Evolutionary conservation across 768 basidiomycete genomes (phyloP), one percentile per base, ranked within the genome.

Genomic region (Agaricus subrufescens): DNA sequence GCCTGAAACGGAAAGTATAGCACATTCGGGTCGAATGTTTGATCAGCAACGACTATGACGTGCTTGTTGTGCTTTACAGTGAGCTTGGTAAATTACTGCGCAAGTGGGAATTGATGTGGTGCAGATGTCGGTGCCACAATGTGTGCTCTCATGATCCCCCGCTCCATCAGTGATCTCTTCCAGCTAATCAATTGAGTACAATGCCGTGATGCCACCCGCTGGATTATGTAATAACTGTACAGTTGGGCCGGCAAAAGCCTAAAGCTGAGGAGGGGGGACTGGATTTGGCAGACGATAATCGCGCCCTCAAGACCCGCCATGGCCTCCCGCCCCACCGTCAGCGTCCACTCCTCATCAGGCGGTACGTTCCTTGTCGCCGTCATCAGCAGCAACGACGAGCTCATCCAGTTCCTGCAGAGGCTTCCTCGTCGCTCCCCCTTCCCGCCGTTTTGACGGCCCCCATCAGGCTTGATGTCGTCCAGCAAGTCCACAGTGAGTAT

Each of bases 401-500:
- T 66, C 52, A 66, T 63, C 29, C 47, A 31, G 55, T 51, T 44
- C 50, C 62, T 57, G 34, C 63, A 91, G 91, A 94, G 82, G 78
- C 89, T 44, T 91, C 93, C 42, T 79, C 83, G 72, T 96, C 94
- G 46, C 85, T 95, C 52, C 90, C 92, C 55, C 89, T 95, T 65
- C 94, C 96, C 51, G 93, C 94, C 67, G 97, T 99, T 69, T 79
- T 99, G 69, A 95, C 94, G 66, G 97, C 96, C 39, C 96, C 97
- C 67, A 98, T 99, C 76, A 84, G 97, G 75, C 86, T 96, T 70
- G 97, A 99, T 83, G 94, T 99, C 63, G 96, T 99, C 65, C 84
- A 91, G 59, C 94, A 94, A 75, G 93, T 99, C 58, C 95, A 98
- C 91, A 99, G 97, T 98, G 73, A 78, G 92, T 85, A 9, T 12